Evolutionary conservation across 768 basidiomycete genomes (phyloP).

Genomic region (Lactarius psammicola): DNA sequence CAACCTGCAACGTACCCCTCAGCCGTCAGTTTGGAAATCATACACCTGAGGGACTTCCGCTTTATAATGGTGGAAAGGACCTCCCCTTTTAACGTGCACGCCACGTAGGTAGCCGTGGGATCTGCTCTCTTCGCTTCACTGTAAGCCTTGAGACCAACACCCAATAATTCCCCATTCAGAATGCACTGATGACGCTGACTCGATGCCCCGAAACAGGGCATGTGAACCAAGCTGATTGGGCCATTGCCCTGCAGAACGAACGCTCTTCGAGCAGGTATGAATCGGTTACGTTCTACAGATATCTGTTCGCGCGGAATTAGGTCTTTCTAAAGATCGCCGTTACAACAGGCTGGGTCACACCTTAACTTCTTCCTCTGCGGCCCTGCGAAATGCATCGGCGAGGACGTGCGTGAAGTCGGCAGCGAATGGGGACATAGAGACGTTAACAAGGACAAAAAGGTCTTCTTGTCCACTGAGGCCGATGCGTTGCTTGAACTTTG

Average conservation of each 20-base stretch:
- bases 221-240: slow-evolving; percentile 37
- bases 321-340: not conserved
- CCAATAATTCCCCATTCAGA: slow-evolving; percentile 35
- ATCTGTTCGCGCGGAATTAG: slow-evolving; percentile 1
- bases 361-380: slow-evolving; percentile 38
- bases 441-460: slow-evolving; percentile 40
- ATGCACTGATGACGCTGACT: slow-evolving; percentile 43
- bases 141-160: slow-evolving; percentile 26
- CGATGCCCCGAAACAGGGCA: slow-evolving; percentile 39
- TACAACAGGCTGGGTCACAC: slow-evolving; percentile 27
- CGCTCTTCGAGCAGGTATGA: slow-evolving; percentile 34
- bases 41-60: slow-evolving; percentile 11
- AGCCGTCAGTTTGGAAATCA: slow-evolving; percentile 24
- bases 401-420: slow-evolving; percentile 36
- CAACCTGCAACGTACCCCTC: slow-evolving; percentile 23
- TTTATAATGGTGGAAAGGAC: slow-evolving; percentile 18
- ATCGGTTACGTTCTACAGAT: slow-evolving; percentile 36
- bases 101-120: slow-evolving; percentile 29
- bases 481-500: slow-evolving; percentile 40
- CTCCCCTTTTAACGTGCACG: slow-evolving; percentile 28
- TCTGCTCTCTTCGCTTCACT: slow-evolving; percentile 24
- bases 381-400: slow-evolving; percentile 37
- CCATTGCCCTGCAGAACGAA: slow-evolving; percentile 43
- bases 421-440: slow-evolving; percentile 43
- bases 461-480: slow-evolving; percentile 36